A percentile compares a stretch with the other conserved stretches of the same genome.
Evolutionary conservation across 1,284 basidiomycete genomes (phyloP).

Genomic region (Anthracocystis walkeri): DNA sequence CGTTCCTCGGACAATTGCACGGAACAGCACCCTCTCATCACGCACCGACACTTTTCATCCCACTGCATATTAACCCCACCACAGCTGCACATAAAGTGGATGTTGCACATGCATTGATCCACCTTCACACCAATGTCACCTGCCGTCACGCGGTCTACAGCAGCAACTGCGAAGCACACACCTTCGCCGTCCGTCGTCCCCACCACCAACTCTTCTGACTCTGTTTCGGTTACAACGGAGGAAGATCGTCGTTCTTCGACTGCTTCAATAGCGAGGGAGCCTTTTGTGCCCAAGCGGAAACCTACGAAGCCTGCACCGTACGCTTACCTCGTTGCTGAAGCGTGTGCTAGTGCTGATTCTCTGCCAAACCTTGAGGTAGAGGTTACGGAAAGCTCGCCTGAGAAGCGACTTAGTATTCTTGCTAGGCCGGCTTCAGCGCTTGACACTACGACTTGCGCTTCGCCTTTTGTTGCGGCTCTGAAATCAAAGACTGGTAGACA

Average conservation of each 20-base stretch:
- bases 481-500: background rate
- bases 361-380: constrained; percentile 9
- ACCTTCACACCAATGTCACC: constrained; percentile 26
- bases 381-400: background rate
- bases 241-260: constrained; percentile 22
- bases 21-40: background rate
- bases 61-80: constrained; percentile 7
- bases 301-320: constrained; percentile 30
- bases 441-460: constrained; percentile 9
- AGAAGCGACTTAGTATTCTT: background rate
- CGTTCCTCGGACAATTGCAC: background rate
- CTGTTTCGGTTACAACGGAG: background rate
- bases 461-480: constrained; percentile 6
- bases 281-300: constrained; percentile 46
- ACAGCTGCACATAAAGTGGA: constrained; percentile 14
- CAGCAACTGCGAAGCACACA: constrained; percentile 17
- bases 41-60: background rate
- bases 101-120: constrained; percentile 12
- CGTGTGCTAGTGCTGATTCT: constrained; percentile 28
- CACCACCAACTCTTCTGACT: background rate
- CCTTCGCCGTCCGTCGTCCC: background rate
- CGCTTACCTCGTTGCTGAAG: constrained; percentile 34
- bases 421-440: constrained; percentile 30
- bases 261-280: constrained; percentile 16
- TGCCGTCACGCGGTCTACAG: constrained; percentile 39